Base-by-base conservation (phyloP, 2,329 filamentous ascomycete genomes). In the Sarocladium strictum region DNA sequence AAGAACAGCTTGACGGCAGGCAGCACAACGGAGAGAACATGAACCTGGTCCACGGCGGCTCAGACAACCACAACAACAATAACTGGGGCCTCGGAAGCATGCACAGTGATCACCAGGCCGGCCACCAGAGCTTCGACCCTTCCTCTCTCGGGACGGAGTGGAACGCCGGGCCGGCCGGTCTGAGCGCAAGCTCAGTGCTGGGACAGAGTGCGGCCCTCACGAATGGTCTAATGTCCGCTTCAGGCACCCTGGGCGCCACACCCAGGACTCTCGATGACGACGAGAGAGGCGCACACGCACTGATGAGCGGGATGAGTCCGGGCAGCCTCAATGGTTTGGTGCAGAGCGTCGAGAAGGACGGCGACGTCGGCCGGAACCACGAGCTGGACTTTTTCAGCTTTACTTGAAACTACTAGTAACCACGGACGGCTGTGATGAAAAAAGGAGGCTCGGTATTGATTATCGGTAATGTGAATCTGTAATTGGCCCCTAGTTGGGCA, bases 371-470 rank as follows among this genome's bases (percentile, higher is more conserved):
- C 15, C 65, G 68, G 57, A 71, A 71, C 51, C 65, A 68, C 45
- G 66, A 72, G 53, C 59, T 74, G 58, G 71, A 73, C 56, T 74
- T 73, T 59, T 69, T 73, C 49, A 68, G 65, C 54, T 67, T 74
- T 29, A 54, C 53, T 12, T 32, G 29, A 38, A n/a, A 7, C n/a
- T 38, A 5, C 9, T 38, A 15, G 15, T 10, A 6, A 38, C 35
- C 9, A 38, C 37, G 17, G 37, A n/a, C 17, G n/a, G 37, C 17
- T n/a, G 37, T 40, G 15, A 40, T 9, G 7, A 19, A 40, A n/a
- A 40, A 7, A 7, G 23, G 40, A 17, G 24, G 6, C 24, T 45
- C 14, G 35, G n/a, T n/a, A n/a, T n/a, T n/a, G n/a, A n/a, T n/a
- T n/a, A 38, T 38, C 17, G 6, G 6, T n/a, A 6, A n/a, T 38